Evolutionary conservation across 164 flowering plant genomes (phyloP).

Genomic region (Euptelea pleiosperma): DNA sequence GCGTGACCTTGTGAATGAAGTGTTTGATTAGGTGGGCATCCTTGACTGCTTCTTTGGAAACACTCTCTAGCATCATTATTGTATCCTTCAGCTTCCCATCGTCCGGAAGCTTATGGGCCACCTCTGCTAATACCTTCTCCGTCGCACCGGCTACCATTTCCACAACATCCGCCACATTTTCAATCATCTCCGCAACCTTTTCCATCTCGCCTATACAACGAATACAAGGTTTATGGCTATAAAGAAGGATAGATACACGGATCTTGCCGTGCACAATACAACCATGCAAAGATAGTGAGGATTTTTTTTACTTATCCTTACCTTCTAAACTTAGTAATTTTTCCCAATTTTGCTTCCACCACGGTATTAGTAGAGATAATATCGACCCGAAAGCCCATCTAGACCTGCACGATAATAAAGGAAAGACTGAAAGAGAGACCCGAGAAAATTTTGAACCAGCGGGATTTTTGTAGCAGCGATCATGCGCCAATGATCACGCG

Average conservation of each 20-base stretch:
- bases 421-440: no score
- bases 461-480: no score
- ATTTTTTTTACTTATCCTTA: no score
- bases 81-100: conserved; percentile 30
- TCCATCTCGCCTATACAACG: no score
- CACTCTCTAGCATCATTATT: conserved; percentile 25
- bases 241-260: no score
- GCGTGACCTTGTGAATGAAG: conserved; percentile 42
- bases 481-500: no score
- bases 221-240: no score
- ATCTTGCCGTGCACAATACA: no score
- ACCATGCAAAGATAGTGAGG: no score
- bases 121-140: conserved; percentile 38
- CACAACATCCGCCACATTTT: conserved; percentile 32
- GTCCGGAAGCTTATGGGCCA: conserved; percentile 36
- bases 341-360: conserved; percentile 1
- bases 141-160: conserved; percentile 42
- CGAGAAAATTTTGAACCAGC: no score
- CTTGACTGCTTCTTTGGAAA: conserved; percentile 31
- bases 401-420: conserved; percentile 7
- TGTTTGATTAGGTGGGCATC: conserved; percentile 24
- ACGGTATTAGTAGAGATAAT: conserved; percentile 3
- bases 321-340: background rate
- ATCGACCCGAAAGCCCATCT: conserved; percentile 5
- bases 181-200: conserved; percentile 28